Percentiles rank a stretch among this genome's conserved stretches.
These are phyloP conservation scores for Micractinium conductrix DNA, from an alignment of 139 green algal genomes.

Conservation along the genomic window DNA sequence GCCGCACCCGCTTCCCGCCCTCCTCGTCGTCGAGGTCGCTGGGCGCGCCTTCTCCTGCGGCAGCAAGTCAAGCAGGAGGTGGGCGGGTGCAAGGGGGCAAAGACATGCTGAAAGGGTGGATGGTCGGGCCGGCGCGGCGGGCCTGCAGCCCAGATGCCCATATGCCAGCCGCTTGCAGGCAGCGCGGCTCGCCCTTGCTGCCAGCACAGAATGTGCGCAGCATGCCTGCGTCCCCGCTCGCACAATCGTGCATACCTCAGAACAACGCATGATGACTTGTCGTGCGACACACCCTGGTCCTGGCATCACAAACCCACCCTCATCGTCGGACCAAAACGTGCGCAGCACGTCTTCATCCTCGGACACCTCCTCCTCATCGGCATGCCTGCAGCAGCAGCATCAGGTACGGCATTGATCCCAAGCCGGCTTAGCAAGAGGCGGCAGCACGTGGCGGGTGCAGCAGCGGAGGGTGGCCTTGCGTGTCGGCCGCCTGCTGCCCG, in stretches of 20 bases:
- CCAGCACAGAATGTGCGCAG: no score
- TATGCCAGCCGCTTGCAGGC: no score
- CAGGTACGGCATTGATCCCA: no score
- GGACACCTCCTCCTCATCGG: conserved; percentile 44
- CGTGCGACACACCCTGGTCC: not conserved
- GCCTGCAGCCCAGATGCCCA: no score
- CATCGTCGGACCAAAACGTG: conserved; percentile 73
- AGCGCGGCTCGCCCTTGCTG: no score
- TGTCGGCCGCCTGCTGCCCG: no score
- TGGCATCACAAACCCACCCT: conserved; percentile 10
- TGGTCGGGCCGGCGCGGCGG: no score
- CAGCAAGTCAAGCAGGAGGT: not conserved
- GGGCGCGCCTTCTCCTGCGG: conserved; percentile 1
- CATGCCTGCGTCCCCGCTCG: not conserved
- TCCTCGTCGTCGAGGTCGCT: not conserved
- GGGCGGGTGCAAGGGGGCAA: no score
- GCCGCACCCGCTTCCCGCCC: not conserved
- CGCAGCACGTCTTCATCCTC: conserved; percentile 65
- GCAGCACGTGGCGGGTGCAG: no score
- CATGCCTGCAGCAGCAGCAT: conserved; percentile 27
- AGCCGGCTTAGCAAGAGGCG: not conserved
- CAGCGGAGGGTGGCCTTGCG: no score
- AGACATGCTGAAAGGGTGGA: no score
- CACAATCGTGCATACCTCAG: not conserved
- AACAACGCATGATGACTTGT: not conserved